A percentile compares a stretch with the other conserved stretches of the same genome.
Evolutionary conservation across 768 basidiomycete species (phyloP).

Genomic region (Suillus placidus): DNA sequence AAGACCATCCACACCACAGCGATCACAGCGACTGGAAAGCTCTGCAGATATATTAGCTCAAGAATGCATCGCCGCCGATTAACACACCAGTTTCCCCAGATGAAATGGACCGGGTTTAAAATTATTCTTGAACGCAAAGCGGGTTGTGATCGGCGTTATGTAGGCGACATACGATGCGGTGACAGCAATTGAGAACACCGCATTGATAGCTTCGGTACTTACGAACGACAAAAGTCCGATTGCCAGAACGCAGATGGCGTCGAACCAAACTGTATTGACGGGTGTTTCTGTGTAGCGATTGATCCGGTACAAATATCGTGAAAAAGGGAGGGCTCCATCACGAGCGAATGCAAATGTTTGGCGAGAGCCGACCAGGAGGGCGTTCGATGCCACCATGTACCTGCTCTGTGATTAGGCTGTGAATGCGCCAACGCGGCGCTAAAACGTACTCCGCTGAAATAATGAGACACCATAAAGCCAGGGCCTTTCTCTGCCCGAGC

Average conservation of each 20-base stretch:
- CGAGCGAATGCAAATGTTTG: not conserved
- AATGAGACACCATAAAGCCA: not conserved
- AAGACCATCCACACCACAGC: slow-evolving; percentile 41
- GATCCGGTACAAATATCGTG: not conserved
- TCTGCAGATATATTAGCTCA: slow-evolving; percentile 13
- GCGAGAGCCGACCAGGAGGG: not conserved
- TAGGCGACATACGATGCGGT: not conserved
- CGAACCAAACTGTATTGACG: not conserved
- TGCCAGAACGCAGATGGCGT: not conserved
- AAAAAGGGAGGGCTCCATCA: not conserved
- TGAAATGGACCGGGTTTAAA: not conserved
- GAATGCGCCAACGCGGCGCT: not conserved
- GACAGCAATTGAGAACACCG: not conserved
- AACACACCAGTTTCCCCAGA: not conserved
- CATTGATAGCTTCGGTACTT: not conserved
- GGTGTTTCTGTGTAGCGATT: not conserved
- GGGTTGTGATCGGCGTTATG: not conserved
- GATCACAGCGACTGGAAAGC: slow-evolving; percentile 33
- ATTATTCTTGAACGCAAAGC: not conserved
- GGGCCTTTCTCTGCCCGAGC: not conserved
- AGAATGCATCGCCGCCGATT: not conserved
- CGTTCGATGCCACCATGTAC: not conserved
- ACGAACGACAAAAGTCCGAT: not conserved
- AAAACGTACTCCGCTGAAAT: not conserved
- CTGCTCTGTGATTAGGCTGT: not conserved